phyloP scores from a whole-genome alignment of 2,329 filamentous ascomycete species.

The Exophiala spinifera region DNA sequence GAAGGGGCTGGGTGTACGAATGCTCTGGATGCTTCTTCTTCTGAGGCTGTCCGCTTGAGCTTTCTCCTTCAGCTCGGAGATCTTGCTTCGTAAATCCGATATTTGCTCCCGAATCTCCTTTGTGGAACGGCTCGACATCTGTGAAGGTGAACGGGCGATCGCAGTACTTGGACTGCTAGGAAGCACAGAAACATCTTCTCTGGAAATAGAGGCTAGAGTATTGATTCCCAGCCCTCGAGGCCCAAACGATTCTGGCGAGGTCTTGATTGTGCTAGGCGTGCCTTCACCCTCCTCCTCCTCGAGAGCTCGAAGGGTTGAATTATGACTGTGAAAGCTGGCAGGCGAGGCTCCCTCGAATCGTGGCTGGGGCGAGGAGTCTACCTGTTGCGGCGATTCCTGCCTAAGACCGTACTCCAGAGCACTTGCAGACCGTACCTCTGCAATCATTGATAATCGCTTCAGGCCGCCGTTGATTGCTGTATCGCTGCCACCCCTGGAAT shows the following conservation, averaged over 20 bases:
- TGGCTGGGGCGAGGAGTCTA: conserved; percentile 6
- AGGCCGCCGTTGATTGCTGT: conserved; percentile 33
- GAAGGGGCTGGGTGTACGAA: conserved; percentile 75
- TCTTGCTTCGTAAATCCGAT: conserved; percentile 78
- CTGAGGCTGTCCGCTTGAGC: conserved; percentile 75
- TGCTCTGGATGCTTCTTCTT: conserved; percentile 70
- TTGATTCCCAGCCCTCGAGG: conserved; percentile 28
- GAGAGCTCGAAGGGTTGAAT: conserved; percentile 25
- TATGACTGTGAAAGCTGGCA: conserved; percentile 24
- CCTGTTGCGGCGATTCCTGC: conserved; percentile 24
- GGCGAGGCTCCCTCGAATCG: conserved; percentile 14
- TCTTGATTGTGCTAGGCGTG: conserved; percentile 25
- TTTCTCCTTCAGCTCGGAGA: conserved; percentile 74
- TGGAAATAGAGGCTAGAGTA: conserved; percentile 18
- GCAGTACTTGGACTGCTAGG: conserved; percentile 19
- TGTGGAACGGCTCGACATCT: conserved; percentile 25
- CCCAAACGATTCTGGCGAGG: conserved; percentile 22
- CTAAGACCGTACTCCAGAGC: conserved; percentile 27
- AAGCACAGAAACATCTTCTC: conserved; percentile 21
- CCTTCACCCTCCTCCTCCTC: conserved; percentile 25
- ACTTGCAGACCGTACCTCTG: conserved; percentile 27
- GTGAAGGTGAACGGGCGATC: conserved; percentile 18
- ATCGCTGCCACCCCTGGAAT: conserved; percentile 42
- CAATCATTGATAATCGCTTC: conserved; percentile 25
- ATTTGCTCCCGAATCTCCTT: conserved; percentile 74